phyloP scores from a whole-genome alignment of 345 rosid genomes.

The Draba incana region DNA sequence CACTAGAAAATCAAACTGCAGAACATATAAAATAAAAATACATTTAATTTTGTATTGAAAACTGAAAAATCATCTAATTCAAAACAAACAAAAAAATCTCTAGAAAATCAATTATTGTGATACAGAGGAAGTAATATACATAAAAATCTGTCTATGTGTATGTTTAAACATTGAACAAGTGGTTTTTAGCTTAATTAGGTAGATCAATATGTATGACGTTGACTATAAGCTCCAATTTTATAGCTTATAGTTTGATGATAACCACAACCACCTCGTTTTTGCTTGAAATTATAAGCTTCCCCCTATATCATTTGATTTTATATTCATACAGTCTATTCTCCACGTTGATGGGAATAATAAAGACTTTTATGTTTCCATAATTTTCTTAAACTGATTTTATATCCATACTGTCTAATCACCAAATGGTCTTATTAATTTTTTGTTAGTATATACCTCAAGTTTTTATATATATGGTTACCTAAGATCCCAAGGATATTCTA shows the following conservation, averaged over 20 bases:
- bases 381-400: not conserved
- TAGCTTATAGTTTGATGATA: not conserved
- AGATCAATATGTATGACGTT: conserved; percentile 7
- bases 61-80: too few relatives aligned
- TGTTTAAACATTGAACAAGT: conserved; percentile 27
- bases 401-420: too few relatives aligned
- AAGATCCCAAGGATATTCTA: conserved; percentile 25
- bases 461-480: not conserved
- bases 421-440: conserved; percentile 4
- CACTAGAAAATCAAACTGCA: too few relatives aligned
- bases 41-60: too few relatives aligned
- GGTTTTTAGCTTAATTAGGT: not conserved
- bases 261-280: conserved; percentile 2
- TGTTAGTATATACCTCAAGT: not conserved
- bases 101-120: too few relatives aligned
- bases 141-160: not conserved
- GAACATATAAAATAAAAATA: too few relatives aligned
- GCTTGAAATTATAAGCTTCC: conserved; percentile 18
- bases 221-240: not conserved
- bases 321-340: conserved; percentile 15
- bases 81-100: too few relatives aligned
- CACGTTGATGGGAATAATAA: conserved; percentile 4
- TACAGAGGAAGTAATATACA: too few relatives aligned
- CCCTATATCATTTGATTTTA: conserved; percentile 15
- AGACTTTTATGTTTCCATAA: conserved; percentile 2